These are phyloP conservation scores for Mollisia scopiformis DNA, from an alignment of 2,329 filamentous ascomycete species.

Conservation along the genomic window DNA sequence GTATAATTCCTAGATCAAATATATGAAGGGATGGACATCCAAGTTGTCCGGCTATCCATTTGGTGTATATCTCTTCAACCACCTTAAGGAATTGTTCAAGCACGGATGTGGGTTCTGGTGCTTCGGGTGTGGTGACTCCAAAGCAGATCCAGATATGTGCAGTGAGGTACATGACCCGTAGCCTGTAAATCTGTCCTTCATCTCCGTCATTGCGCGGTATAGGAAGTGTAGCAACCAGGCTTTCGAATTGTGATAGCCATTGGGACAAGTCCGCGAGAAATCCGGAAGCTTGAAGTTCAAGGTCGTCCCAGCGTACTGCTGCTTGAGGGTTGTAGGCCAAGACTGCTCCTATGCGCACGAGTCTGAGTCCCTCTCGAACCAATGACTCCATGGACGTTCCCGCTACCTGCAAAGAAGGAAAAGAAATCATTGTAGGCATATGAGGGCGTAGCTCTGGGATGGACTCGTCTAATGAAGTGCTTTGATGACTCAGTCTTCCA, in stretches of 20 bases:
- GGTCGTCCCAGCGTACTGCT: background rate
- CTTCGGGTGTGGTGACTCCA: background rate
- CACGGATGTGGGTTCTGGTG: background rate
- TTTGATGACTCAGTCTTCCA: slow-evolving; percentile 6
- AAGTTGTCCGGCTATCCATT: background rate
- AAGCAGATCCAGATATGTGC: slow-evolving; percentile 12
- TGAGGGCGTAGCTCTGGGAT: background rate
- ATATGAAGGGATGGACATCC: slow-evolving; percentile 34
- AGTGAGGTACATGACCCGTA: slow-evolving; percentile 9
- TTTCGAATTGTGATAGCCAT: background rate
- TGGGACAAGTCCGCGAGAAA: background rate
- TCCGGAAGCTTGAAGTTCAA: background rate
- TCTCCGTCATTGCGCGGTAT: background rate
- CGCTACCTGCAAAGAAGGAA: background rate
- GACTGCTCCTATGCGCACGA: background rate
- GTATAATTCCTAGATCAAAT: slow-evolving; percentile 48
- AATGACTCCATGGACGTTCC: background rate
- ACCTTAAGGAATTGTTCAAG: slow-evolving; percentile 22
- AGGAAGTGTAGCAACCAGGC: background rate
- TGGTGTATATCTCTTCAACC: slow-evolving; percentile 25
- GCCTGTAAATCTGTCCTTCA: background rate
- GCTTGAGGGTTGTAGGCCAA: background rate
- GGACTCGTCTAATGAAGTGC: background rate
- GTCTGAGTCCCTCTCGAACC: background rate
- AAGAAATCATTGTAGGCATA: background rate